Conservation (phyloP, 164 flowering plant genomes). For the Annona squamosa region DNA sequence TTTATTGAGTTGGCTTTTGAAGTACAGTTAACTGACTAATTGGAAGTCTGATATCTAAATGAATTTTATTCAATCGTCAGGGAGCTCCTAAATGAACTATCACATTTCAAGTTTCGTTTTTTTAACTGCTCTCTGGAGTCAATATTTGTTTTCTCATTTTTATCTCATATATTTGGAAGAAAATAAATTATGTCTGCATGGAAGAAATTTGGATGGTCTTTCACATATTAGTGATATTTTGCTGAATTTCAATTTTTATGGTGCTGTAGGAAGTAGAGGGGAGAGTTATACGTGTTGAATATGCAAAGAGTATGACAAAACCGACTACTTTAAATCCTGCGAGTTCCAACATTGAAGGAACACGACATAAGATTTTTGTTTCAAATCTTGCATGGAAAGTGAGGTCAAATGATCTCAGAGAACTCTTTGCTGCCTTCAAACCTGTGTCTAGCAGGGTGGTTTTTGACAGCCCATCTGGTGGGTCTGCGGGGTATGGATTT, state of each 20-base stretch:
- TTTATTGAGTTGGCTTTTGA: no score
- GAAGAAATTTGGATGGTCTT: neutral
- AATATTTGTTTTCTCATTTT: no score
- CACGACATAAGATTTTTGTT: constrained; percentile 61
- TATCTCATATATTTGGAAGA: neutral
- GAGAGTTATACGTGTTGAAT: constrained; percentile 63
- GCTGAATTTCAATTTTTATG: neutral
- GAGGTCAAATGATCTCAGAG: constrained; percentile 65
- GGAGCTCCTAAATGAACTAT: no score
- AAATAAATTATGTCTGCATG: neutral
- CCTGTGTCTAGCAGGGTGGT: constrained; percentile 70
- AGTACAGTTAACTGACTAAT: no score
- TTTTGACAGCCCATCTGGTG: constrained; percentile 53
- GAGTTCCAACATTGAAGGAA: constrained; percentile 30
- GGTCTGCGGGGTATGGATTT: constrained; percentile 85
- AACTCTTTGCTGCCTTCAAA: constrained; percentile 52
- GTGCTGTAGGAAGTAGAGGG: constrained; percentile 61
- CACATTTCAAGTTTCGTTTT: no score
- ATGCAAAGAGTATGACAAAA: constrained; percentile 59
- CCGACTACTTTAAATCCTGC: constrained; percentile 43
- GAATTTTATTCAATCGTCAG: no score
- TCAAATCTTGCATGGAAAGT: constrained; percentile 89
- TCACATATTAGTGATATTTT: neutral
- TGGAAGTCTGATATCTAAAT: no score
- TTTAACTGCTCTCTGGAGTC: no score